Evolutionary conservation across 345 rosid genomes (phyloP).

Genomic region (Camelina neglecta): DNA sequence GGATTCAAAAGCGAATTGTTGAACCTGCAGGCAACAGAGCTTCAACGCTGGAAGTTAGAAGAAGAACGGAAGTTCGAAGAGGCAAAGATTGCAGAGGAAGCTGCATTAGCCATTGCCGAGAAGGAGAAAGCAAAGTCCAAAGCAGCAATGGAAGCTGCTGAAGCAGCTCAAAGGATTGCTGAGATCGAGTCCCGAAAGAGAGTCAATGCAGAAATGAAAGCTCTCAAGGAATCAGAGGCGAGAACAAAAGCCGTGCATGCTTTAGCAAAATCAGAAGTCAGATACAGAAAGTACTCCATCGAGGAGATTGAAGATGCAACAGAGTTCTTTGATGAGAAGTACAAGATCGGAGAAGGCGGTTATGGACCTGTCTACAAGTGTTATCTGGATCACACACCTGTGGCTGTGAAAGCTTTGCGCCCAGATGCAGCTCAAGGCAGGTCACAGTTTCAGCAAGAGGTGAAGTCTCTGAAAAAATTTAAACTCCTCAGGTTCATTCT

Average conservation of each 20-base stretch:
- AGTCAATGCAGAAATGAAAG: slow-evolving; percentile 77
- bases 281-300: slow-evolving; percentile 80
- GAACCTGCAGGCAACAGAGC: slow-evolving; percentile 70
- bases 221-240: slow-evolving; percentile 69
- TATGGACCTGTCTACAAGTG: slow-evolving; percentile 93
- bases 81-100: slow-evolving; percentile 75
- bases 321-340: slow-evolving; percentile 58
- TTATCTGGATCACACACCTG: slow-evolving; percentile 78
- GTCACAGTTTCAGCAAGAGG: slow-evolving; percentile 97
- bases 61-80: slow-evolving; percentile 78
- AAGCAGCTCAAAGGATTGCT: slow-evolving; percentile 84
- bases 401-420: slow-evolving; percentile 82
- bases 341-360: slow-evolving; percentile 93
- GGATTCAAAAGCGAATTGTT: not conserved
- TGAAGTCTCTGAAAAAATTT: slow-evolving; percentile 18
- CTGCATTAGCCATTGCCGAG: slow-evolving; percentile 75
- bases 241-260: slow-evolving; percentile 68
- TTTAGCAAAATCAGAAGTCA: slow-evolving; percentile 54
- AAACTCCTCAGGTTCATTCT: not conserved
- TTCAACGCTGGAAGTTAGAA: slow-evolving; percentile 78
- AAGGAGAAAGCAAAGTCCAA: slow-evolving; percentile 82
- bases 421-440: slow-evolving; percentile 94
- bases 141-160: slow-evolving; percentile 86
- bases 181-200: slow-evolving; percentile 78
- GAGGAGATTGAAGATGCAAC: slow-evolving; percentile 91